Percentiles rank a stretch among this genome's conserved stretches.
These are phyloP conservation scores for Thuja plicata DNA, from an alignment of 83 land plant species.

Conservation along the genomic window DNA sequence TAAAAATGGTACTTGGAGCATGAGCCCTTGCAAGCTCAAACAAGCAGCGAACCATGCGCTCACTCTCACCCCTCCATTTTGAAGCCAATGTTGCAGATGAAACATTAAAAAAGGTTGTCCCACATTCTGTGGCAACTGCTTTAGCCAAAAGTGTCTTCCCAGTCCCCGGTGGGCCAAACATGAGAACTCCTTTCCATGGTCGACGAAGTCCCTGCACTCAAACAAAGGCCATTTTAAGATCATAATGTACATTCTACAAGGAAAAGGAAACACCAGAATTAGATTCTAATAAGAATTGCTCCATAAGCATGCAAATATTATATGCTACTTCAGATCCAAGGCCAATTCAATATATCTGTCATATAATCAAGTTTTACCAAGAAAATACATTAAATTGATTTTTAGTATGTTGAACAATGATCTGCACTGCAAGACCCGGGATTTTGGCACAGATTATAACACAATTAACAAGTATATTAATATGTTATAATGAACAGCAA, in stretches of 20 bases:
- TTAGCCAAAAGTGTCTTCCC: constrained; percentile 96
- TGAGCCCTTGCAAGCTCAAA: constrained; percentile 98
- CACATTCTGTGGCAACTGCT: constrained; percentile 99
- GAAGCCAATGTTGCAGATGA: constrained; percentile 96
- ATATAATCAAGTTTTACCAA: background rate
- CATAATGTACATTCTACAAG: background rate
- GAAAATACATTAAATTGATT: background rate
- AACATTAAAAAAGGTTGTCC: constrained; percentile 97
- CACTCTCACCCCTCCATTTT: constrained; percentile 99
- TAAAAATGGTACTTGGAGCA: constrained; percentile 97
- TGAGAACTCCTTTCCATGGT: constrained; percentile 98
- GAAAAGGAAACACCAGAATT: background rate
- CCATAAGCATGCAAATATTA: background rate
- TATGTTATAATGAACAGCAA: too few relatives aligned
- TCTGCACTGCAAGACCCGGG: too few relatives aligned
- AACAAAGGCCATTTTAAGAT: background rate
- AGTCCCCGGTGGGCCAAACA: constrained; percentile 99
- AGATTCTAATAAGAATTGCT: background rate
- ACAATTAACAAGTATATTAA: too few relatives aligned
- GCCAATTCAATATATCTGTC: background rate
- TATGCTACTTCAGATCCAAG: background rate
- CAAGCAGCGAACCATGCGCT: constrained; percentile 94
- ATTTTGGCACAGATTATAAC: too few relatives aligned
- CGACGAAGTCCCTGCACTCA: constrained; percentile 81
- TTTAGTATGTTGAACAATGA: background rate